phyloP scores from a whole-genome alignment of 202 grass and related monocot species.

The Elaeis oleifera region DNA sequence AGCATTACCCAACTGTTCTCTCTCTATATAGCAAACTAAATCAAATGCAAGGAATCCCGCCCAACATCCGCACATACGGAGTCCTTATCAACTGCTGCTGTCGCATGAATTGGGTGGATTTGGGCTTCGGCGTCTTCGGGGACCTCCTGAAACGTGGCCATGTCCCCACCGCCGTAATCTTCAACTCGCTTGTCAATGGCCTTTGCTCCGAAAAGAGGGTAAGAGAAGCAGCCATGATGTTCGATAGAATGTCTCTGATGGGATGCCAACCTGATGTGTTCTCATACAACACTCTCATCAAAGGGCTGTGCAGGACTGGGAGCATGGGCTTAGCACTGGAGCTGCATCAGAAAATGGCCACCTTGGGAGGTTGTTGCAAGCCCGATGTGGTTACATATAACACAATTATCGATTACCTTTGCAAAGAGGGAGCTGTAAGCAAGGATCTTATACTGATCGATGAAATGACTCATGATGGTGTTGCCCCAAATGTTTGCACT shows the following conservation, averaged over 20 bases:
- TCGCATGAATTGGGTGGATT: not conserved
- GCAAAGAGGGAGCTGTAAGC: not conserved
- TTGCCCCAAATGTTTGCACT: not conserved
- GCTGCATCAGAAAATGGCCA: not conserved
- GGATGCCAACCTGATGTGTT: constrained; percentile 1
- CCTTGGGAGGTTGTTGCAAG: not conserved
- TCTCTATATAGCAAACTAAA: not conserved
- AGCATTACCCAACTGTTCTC: not conserved
- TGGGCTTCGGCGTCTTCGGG: constrained; percentile 1
- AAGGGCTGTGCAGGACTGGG: not conserved
- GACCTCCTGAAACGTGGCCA: constrained; percentile 2
- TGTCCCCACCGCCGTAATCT: not conserved
- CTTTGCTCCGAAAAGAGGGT: constrained; percentile 4
- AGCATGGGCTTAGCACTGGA: not conserved
- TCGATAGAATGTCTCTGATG: constrained; percentile 16
- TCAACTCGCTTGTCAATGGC: not conserved
- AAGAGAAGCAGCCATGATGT: constrained; percentile 6
- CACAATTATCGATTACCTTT: constrained; percentile 8
- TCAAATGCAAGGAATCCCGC: not conserved
- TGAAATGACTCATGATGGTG: constrained; percentile 1
- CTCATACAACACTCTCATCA: not conserved
- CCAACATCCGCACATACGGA: not conserved
- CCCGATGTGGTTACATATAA: constrained; percentile 4
- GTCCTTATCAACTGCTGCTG: not conserved
- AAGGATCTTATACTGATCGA: not conserved